Base-by-base conservation (phyloP, 768 basidiomycete genomes). In the Lentinula aciculospora region DNA sequence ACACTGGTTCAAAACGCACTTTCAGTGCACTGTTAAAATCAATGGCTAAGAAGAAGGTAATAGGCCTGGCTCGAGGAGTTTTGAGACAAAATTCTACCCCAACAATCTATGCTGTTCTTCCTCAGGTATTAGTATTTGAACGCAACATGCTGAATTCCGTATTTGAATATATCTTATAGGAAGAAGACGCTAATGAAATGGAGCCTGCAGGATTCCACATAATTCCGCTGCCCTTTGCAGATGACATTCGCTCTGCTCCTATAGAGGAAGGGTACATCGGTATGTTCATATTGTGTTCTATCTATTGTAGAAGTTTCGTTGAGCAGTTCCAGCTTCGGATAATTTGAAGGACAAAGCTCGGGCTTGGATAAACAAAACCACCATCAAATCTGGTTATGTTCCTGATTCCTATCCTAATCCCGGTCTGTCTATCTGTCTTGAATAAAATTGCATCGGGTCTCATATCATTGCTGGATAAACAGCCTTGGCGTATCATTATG, bases 361-460 rank as follows among this genome's bases (percentile, higher is more conserved):
- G 59, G 78, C 80, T 37, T 87, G 89, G 80, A 83, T 98, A 45
- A 82, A 84, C 65, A 91, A 93, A 70, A 73, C 96, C 23, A 82
- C 80, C 28, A 78, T 94, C 70, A 84, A 85, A 50, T 69, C 81
- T 60, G 56, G 56, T 19, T 98, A 97, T 72, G 80, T 85, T n/a
- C 92, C 94, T 3, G 92, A 94, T 68, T 85, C 88, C 27, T 89
- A 89, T 68, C 91, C 89, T 13, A 94, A 98, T 71, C 97, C 97
- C 63, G 82, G 96, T 96, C 62, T 66, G 84, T 39, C 27, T 49
- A 13, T 32, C 5, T 23, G 4, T 19, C 21, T 25, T 21, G 3
- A 37, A 27, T 68, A 29, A 48, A 12, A 32, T 27, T 54, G 54
- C 27, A 37, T 32, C 28, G 48, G 42, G 1, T 10, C 21, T 56